A percentile compares a stretch with the other conserved stretches of the same genome.
Conservation (phyloP, 2,329 filamentous ascomycete genomes). For the Thielaviopsis populi region DNA sequence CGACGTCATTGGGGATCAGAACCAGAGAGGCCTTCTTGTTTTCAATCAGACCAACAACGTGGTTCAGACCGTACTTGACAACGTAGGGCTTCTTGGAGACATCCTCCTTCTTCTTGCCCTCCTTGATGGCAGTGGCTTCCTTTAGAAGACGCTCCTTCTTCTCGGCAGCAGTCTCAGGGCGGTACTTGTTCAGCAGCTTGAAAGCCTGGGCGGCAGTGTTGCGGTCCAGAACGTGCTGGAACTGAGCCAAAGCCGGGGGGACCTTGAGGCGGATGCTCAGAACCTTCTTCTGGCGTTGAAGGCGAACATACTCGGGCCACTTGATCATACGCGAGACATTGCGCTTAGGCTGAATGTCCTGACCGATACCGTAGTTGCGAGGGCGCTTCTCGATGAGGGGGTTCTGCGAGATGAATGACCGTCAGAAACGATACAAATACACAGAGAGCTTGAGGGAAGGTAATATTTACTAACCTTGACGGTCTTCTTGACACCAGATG, state of each 20-base stretch:
- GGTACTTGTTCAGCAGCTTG: conserved; percentile 99
- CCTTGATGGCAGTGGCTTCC: conserved; percentile 93
- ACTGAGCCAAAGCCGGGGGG: conserved; percentile 90
- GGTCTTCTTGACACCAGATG: conserved; percentile 85
- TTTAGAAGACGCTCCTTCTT: conserved; percentile 99
- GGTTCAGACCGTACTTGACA: conserved; percentile 99
- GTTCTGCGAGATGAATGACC: conserved; percentile 49
- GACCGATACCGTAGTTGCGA: conserved; percentile 96
- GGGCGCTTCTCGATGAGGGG: conserved; percentile 97
- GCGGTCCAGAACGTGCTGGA: conserved; percentile 91
- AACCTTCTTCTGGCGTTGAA: conserved; percentile 90
- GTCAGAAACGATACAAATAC: conserved; percentile 10
- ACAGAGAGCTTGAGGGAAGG: no score
- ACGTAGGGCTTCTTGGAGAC: conserved; percentile 99
- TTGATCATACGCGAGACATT: conserved; percentile 98
- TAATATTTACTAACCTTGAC: conserved; percentile 61
- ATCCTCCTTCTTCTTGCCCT: conserved; percentile 99
- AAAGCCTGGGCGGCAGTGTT: conserved; percentile 94
- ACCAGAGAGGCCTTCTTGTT: conserved; percentile 99
- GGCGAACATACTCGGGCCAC: conserved; percentile 98
- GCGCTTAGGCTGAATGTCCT: conserved; percentile 93
- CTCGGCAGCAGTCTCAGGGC: conserved; percentile 95
- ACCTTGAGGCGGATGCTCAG: conserved; percentile 98
- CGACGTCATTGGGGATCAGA: conserved; percentile 97
- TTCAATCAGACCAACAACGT: conserved; percentile 92